Conservation (phyloP, 805 yeast species). For the Teunomyces atbi region DNA sequence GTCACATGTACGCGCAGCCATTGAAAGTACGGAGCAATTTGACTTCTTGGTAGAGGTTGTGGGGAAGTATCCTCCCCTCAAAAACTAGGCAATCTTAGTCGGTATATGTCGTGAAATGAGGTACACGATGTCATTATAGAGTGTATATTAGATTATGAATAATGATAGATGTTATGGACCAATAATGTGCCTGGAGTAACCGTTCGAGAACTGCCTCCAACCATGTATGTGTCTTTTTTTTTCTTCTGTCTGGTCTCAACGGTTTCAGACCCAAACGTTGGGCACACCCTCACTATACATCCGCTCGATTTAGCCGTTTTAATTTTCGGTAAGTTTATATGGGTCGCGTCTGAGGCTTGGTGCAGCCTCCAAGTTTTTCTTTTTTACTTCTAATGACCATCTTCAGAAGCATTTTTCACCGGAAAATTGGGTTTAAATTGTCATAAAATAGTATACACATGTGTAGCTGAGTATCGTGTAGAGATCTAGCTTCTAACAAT, state of each 20-base stretch:
- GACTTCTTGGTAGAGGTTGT: slow-evolving; percentile 85
- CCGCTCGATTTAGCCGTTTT: not conserved
- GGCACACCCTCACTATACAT: not conserved
- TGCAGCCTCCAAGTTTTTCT: not conserved
- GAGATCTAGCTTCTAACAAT: too few relatives aligned
- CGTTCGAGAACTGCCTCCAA: not conserved
- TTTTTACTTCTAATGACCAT: not conserved
- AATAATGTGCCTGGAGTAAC: too few relatives aligned
- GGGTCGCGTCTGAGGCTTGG: not conserved
- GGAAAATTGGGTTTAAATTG: too few relatives aligned
- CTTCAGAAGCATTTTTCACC: not conserved
- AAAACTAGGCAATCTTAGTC: slow-evolving; percentile 11
- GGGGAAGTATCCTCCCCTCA: slow-evolving; percentile 53
- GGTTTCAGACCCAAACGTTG: too few relatives aligned
- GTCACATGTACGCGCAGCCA: slow-evolving; percentile 79
- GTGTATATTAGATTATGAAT: slow-evolving; percentile 3
- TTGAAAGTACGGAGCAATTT: slow-evolving; percentile 82
- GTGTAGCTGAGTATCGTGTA: too few relatives aligned
- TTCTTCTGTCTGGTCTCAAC: too few relatives aligned
- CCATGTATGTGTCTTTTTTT: not conserved
- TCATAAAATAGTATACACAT: too few relatives aligned
- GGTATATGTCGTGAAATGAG: not conserved
- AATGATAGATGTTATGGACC: not conserved
- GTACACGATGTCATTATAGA: slow-evolving; percentile 2
- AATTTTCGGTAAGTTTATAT: slow-evolving; percentile 1